These are phyloP conservation scores for Schizophyllum amplum DNA, from an alignment of 1,284 basidiomycete genomes.

Conservation along the genomic window DNA sequence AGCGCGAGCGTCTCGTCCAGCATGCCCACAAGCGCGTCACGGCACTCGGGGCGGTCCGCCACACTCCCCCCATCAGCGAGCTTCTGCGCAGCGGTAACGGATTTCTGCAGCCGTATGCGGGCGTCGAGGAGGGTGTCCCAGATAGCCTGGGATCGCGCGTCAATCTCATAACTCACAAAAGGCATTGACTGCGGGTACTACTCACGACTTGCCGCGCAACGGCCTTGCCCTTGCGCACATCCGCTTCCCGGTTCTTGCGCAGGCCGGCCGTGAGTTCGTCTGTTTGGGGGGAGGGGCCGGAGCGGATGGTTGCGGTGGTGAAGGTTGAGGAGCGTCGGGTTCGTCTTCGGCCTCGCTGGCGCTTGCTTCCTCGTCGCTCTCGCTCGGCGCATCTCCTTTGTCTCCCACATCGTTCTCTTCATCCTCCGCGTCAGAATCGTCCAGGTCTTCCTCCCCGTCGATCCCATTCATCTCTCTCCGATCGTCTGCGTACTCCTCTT, in stretches of 20 bases:
- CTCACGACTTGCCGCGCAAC: constrained; percentile 77
- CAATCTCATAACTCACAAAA: constrained; percentile 9
- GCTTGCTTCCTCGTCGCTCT: constrained; percentile 1
- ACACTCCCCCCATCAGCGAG: constrained; percentile 19
- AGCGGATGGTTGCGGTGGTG: neutral
- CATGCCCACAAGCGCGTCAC: constrained; percentile 36
- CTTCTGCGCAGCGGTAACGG: constrained; percentile 53
- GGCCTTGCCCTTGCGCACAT: constrained; percentile 71
- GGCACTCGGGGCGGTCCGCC: constrained; percentile 24
- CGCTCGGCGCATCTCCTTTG: constrained; percentile 3
- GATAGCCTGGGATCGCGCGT: constrained; percentile 42
- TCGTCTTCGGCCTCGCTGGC: constrained; percentile 1
- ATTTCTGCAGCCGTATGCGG: constrained; percentile 85
- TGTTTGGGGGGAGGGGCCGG: constrained; percentile 16
- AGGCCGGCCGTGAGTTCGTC: constrained; percentile 46
- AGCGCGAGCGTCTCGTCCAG: constrained; percentile 51
- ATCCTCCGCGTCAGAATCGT: constrained; percentile 23
- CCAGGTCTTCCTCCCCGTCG: constrained; percentile 22
- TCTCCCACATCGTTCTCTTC: constrained; percentile 15
- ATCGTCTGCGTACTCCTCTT: constrained; percentile 25
- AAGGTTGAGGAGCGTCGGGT: constrained; percentile 10
- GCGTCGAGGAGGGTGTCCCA: constrained; percentile 84
- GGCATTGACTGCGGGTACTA: constrained; percentile 10
- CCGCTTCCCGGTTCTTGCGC: constrained; percentile 53
- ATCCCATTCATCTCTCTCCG: constrained; percentile 23